phyloP scores from a whole-genome alignment of 305 asterid species.

The Andrographis paniculata region DNA sequence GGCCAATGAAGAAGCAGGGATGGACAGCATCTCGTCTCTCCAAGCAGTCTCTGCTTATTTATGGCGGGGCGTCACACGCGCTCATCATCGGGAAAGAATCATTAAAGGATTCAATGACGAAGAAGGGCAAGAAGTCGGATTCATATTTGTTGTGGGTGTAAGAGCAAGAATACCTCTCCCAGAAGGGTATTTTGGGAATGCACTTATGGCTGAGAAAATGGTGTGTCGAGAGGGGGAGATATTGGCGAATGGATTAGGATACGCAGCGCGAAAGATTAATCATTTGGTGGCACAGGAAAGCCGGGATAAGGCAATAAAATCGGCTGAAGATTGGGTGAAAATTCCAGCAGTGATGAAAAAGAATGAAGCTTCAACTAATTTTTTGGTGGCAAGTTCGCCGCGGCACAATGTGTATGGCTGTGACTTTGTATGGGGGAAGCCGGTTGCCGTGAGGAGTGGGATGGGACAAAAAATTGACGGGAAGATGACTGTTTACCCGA shows the following conservation, averaged over 20 bases:
- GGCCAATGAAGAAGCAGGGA: slow-evolving; percentile 26
- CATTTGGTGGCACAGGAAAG: slow-evolving; percentile 18
- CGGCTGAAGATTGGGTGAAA: slow-evolving; percentile 24
- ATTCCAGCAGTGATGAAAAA: slow-evolving; percentile 13
- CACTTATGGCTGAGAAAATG: not conserved
- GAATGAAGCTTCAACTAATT: not conserved
- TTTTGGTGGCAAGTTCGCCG: slow-evolving; percentile 31
- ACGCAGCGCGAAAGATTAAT: slow-evolving; percentile 26
- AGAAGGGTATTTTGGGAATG: slow-evolving; percentile 39
- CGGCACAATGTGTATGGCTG: slow-evolving; percentile 33
- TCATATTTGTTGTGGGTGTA: slow-evolving; percentile 12
- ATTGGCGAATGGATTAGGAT: slow-evolving; percentile 25
- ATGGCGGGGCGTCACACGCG: slow-evolving; percentile 27
- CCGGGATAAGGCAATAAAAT: slow-evolving; percentile 9
- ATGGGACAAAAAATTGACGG: slow-evolving; percentile 27
- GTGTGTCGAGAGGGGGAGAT: slow-evolving; percentile 13
- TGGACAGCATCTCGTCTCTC: slow-evolving; percentile 24
- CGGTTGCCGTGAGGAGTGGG: slow-evolving; percentile 42
- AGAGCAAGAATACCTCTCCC: slow-evolving; percentile 22
- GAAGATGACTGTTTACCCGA: slow-evolving; percentile 26
- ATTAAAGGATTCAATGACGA: slow-evolving; percentile 4
- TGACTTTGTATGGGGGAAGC: slow-evolving; percentile 62
- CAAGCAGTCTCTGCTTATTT: slow-evolving; percentile 37
- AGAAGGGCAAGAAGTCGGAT: slow-evolving; percentile 5
- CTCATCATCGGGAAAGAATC: not conserved